Evolutionary conservation across 2,329 filamentous ascomycete genomes (phyloP).

Genomic region (Monosporascus sp.): DNA sequence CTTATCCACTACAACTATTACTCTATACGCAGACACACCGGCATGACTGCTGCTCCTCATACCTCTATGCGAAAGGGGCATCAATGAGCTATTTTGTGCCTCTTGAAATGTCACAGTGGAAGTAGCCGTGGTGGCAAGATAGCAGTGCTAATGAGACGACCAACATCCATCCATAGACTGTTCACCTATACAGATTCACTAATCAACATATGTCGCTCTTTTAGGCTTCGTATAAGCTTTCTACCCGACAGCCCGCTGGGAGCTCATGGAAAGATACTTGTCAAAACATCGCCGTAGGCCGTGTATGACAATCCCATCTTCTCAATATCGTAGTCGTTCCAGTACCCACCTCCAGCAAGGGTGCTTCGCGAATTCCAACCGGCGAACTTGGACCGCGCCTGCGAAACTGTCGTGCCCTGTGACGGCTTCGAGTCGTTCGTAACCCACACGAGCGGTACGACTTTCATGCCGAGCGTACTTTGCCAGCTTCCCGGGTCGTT

Average conservation of each 20-base stretch:
- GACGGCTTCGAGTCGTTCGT: slow-evolving; percentile 34
- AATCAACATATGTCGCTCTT: neutral
- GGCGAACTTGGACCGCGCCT: slow-evolving; percentile 26
- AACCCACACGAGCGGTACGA: slow-evolving; percentile 35
- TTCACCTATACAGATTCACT: too few relatives aligned
- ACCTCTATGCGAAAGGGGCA: too few relatives aligned
- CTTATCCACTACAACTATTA: too few relatives aligned
- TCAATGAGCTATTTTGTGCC: too few relatives aligned
- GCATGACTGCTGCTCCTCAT: too few relatives aligned
- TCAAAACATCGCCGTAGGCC: slow-evolving; percentile 5
- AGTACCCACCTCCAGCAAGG: slow-evolving; percentile 32
- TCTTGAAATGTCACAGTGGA: too few relatives aligned
- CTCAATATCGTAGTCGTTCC: slow-evolving; percentile 38
- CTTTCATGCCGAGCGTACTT: slow-evolving; percentile 27
- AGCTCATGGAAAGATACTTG: slow-evolving; percentile 14
- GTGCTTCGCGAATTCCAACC: slow-evolving; percentile 20
- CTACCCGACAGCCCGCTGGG: neutral
- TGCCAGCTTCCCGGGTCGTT: slow-evolving; percentile 32
- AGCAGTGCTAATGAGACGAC: too few relatives aligned
- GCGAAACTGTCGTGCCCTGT: slow-evolving; percentile 26
- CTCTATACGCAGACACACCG: too few relatives aligned
- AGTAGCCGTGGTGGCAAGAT: too few relatives aligned
- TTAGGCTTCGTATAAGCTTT: neutral
- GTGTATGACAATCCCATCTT: slow-evolving; percentile 31
- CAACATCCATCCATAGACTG: too few relatives aligned